Percentiles rank a stretch among this genome's conserved stretches.
Conservation (phyloP, 352 stramenopile species). For the Globisporangium canariense region DNA sequence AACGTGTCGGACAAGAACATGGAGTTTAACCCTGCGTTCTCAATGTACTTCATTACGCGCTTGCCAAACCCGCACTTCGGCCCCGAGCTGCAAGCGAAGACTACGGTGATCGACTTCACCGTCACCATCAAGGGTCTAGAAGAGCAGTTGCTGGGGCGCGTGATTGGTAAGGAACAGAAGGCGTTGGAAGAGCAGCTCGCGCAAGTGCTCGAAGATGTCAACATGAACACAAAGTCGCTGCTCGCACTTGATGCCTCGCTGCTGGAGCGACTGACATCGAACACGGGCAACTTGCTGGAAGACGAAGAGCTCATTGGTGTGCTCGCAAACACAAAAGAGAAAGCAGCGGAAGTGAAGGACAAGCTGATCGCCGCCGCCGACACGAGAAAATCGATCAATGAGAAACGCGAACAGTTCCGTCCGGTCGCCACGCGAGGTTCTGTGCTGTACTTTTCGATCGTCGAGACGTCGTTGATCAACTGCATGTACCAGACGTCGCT, state of each 20-base stretch:
- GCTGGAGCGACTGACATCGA: slow-evolving; percentile 95
- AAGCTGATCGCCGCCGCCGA: slow-evolving; percentile 97
- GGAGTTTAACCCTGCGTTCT: slow-evolving; percentile 97
- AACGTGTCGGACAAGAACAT: slow-evolving; percentile 99
- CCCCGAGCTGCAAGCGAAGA: slow-evolving; percentile 98
- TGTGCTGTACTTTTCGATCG: slow-evolving; percentile 98
- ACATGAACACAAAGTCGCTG: slow-evolving; percentile 97
- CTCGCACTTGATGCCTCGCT: slow-evolving; percentile 94
- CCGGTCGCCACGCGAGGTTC: slow-evolving; percentile 96
- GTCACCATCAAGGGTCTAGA: slow-evolving; percentile 96
- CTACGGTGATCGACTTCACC: slow-evolving; percentile 98
- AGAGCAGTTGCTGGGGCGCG: slow-evolving; percentile 96
- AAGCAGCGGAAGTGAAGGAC: slow-evolving; percentile 97
- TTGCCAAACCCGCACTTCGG: slow-evolving; percentile 98
- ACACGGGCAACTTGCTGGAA: slow-evolving; percentile 97
- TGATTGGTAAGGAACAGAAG: slow-evolving; percentile 98
- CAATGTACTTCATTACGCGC: slow-evolving; percentile 98
- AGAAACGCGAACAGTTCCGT: slow-evolving; percentile 98
- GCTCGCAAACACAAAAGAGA: slow-evolving; percentile 97
- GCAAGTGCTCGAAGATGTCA: slow-evolving; percentile 97
- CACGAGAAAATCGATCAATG: slow-evolving; percentile 96
- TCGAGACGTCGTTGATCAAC: slow-evolving; percentile 98
- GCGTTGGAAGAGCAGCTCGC: slow-evolving; percentile 98
- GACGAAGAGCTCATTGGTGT: slow-evolving; percentile 99
- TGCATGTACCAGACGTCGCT: slow-evolving; percentile 99